These are phyloP conservation scores for Aureobasidium melanogenum DNA, from an alignment of 2,329 filamentous ascomycete species.

Conservation along the genomic window DNA sequence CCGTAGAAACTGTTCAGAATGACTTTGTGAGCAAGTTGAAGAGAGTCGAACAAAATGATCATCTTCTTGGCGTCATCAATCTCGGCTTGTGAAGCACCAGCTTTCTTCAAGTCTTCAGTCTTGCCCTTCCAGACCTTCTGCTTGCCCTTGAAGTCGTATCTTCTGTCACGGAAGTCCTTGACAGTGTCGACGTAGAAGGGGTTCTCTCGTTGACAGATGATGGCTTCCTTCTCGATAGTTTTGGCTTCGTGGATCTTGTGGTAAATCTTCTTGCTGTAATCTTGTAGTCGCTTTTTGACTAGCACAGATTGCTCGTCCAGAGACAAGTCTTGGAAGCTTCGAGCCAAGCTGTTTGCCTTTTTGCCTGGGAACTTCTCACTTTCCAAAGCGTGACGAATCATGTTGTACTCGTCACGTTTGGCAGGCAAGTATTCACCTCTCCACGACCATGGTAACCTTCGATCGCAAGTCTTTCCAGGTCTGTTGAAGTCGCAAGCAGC, in stretches of 20 bases:
- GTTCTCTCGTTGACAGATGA: slow-evolving; percentile 96
- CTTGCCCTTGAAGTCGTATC: slow-evolving; percentile 97
- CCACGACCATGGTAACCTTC: slow-evolving; percentile 94
- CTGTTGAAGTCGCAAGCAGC: slow-evolving; percentile 97
- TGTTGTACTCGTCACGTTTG: slow-evolving; percentile 97
- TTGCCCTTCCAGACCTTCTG: slow-evolving; percentile 99
- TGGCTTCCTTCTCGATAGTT: slow-evolving; percentile 87
- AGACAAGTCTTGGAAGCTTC: slow-evolving; percentile 72
- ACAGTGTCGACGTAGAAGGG: slow-evolving; percentile 98
- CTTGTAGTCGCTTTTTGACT: slow-evolving; percentile 77
- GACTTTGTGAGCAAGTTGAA: slow-evolving; percentile 96
- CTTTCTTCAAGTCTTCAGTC: slow-evolving; percentile 73
- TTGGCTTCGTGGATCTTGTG: slow-evolving; percentile 97
- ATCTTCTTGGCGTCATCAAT: slow-evolving; percentile 97
- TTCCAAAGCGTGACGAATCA: slow-evolving; percentile 86
- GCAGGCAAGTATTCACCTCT: slow-evolving; percentile 94
- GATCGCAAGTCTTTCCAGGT: slow-evolving; percentile 93
- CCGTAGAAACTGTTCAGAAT: slow-evolving; percentile 99
- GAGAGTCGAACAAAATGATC: slow-evolving; percentile 90
- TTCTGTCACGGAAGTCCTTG: slow-evolving; percentile 87
- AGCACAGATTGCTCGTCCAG: slow-evolving; percentile 73
- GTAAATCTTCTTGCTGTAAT: slow-evolving; percentile 97
- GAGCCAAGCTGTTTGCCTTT: slow-evolving; percentile 56
- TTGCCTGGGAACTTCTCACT: slow-evolving; percentile 88
- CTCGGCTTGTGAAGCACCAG: slow-evolving; percentile 66